Evolutionary conservation across 1,139 yeast genomes (phyloP), one percentile per base, ranked within the genome.

Genomic region (Wickerhamomyces sp.): DNA sequence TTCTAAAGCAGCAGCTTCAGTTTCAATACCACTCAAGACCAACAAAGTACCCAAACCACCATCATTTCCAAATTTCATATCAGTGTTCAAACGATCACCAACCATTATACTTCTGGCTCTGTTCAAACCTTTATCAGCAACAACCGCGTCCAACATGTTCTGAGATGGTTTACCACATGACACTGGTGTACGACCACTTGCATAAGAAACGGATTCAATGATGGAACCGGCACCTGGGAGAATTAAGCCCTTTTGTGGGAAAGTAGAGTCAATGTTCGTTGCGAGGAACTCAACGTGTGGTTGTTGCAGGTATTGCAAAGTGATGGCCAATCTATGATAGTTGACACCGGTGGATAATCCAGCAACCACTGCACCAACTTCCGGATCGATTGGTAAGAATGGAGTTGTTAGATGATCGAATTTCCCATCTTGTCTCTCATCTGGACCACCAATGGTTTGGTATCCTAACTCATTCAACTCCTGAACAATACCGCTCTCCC

Each of bases 201-300:
- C 81, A 45, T 64, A 78, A 5, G 84, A 74, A n/a, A 87, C 77
- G 0, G 89, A 71, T 45, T 87, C 86, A 32, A 91, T 82, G 46
- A 87, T 76, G 3, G 96, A 81, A 1, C 98, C 98, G 1, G 98
- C 97, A 16, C 98, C 98, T 19, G 96, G 93, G 35, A 91, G 69
- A 35, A 85, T 72, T 48, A 76, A 70, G 1, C 95, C 96, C 56
- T 85, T 81, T 38, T 84, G 76, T 5, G 98, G 98, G 66, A 79
- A 91, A 0, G 98, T 91, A 2, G 95, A 83, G 57, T 91, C 98
- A 31, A 84, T 83, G 57, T 91, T 91, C n/a, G 98, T 91, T 20
- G 96, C 97, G 46, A 93, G 69, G 57, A 88, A 91, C 25, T 83
- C 75, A 6, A 87, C 68, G 2, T 74, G 67, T 33, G 81, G 78